These are phyloP conservation scores for Draba incana DNA, from an alignment of 345 rosid species.

Conservation along the genomic window DNA sequence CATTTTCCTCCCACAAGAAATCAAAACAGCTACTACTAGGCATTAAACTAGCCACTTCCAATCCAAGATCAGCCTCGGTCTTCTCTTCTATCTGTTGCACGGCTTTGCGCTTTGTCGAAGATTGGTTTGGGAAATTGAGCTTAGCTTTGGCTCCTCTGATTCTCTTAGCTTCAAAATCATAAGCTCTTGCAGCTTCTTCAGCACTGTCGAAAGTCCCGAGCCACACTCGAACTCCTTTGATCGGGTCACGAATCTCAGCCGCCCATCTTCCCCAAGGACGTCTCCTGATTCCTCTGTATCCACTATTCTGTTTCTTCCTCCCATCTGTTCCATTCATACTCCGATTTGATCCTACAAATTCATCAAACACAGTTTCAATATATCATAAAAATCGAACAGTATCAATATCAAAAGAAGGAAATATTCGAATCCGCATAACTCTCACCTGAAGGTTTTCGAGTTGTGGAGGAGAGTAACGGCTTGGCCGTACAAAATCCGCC, in stretches of 20 bases:
- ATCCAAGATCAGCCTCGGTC: not conserved
- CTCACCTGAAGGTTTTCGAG: conserved; percentile 16
- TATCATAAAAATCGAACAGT: no score
- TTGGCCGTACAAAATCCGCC: not conserved
- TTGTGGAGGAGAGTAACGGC: not conserved
- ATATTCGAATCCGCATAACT: no score
- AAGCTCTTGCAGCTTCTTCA: conserved; percentile 88
- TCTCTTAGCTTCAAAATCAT: conserved; percentile 82
- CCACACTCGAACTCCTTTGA: conserved; percentile 87
- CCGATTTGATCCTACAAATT: conserved; percentile 10
- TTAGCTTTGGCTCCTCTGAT: conserved; percentile 93
- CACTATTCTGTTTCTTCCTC: conserved; percentile 36
- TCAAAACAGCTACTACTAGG: conserved; percentile 23
- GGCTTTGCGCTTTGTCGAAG: conserved; percentile 23
- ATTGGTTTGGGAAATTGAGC: conserved; percentile 63
- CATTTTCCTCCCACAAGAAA: conserved; percentile 32
- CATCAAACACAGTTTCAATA: no score
- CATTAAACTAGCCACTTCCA: not conserved
- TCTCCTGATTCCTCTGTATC: conserved; percentile 84
- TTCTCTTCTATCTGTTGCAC: conserved; percentile 8
- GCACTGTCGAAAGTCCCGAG: conserved; percentile 85
- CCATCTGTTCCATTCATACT: conserved; percentile 11
- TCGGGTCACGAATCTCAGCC: conserved; percentile 86
- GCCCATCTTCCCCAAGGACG: conserved; percentile 99
- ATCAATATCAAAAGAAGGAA: no score